Percentiles rank a stretch among this genome's conserved stretches.
These are phyloP conservation scores for Avena insularis DNA, from an alignment of 176 grass and related monocot genomes.

Conservation along the genomic window DNA sequence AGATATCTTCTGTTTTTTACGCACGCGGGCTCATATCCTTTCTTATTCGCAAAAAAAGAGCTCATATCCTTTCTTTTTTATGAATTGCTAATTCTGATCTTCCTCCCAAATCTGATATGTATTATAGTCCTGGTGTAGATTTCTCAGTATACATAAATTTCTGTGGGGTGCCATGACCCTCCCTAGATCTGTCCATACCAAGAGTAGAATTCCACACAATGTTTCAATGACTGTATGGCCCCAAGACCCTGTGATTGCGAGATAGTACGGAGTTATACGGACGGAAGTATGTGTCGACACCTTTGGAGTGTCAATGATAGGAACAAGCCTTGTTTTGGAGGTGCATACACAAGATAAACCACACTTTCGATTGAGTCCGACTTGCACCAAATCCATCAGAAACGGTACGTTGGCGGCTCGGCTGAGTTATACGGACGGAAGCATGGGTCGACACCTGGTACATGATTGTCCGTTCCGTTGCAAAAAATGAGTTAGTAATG, in stretches of 20 bases:
- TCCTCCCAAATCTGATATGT: no score
- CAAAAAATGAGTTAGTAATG: not conserved
- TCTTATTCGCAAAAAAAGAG: no score
- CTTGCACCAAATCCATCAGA: not conserved
- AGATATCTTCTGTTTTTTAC: no score
- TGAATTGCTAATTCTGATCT: no score
- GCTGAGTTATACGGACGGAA: not conserved
- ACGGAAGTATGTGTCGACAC: no score
- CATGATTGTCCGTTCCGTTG: not conserved
- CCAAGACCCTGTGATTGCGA: not conserved
- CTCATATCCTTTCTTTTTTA: no score
- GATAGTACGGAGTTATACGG: not conserved
- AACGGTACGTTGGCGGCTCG: not conserved
- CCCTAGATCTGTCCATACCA: not conserved
- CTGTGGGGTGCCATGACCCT: no score
- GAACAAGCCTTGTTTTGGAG: not conserved
- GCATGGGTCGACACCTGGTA: not conserved
- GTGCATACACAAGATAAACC: not conserved
- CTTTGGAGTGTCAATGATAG: not conserved
- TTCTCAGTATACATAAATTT: no score
- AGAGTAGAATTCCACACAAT: not conserved
- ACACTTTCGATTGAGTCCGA: not conserved
- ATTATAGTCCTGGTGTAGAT: no score
- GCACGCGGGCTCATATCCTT: no score
- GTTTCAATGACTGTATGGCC: not conserved